Base-by-base conservation (phyloP, 2,329 filamentous ascomycete species). In the Exserohilum turcica region DNA sequence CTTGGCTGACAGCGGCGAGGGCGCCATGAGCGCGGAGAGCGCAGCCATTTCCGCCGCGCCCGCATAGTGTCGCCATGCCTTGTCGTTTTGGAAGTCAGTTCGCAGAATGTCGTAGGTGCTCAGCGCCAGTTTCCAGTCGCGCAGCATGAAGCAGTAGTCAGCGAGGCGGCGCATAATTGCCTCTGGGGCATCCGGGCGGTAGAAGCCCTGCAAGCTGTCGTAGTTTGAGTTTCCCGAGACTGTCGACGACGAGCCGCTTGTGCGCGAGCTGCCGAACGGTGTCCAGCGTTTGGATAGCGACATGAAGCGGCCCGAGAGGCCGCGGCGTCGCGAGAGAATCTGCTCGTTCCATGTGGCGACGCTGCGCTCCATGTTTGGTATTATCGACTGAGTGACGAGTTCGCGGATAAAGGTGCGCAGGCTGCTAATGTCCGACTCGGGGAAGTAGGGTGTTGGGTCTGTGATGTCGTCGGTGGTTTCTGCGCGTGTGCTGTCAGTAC, bases 261-360 rank as follows among this genome's bases (percentile, higher is more conserved):
- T 82, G 40, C 88, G 84, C 16, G 85, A 85, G 38, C 83, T 80
- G 28, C 91, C 90, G 66, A 97, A 96, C 1, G 87, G 86, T 6
- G 90, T 85, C 86, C 91, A 97, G 63, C 92, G 88, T 68, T 94
- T 92, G 0, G 92, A 96, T 51, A 99, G 80, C 8, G 89, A 96
- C 81, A 96, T 92, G 74, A 99, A 93, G n/a, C 92, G 86, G 9
- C 95, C 95, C 49, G 90, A 90, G 42, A 99, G 82, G 12, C 95
- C 95, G 67, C 91, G 87, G 52, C 95, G 84, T 53, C 91, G 85
- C 10, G 95, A 97, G 13, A 93, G 92, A 21, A 97, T 90, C 74
- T 97, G 93, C 66, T 99, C 94, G 68, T 99, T 99, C 95, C 94
- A 99, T 5, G 92, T 82, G 5, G 91, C 88, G 9, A 96, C 85